These are phyloP conservation scores for Tetrapisispora iriomotensis DNA, from an alignment of 805 yeast species.

Conservation along the genomic window DNA sequence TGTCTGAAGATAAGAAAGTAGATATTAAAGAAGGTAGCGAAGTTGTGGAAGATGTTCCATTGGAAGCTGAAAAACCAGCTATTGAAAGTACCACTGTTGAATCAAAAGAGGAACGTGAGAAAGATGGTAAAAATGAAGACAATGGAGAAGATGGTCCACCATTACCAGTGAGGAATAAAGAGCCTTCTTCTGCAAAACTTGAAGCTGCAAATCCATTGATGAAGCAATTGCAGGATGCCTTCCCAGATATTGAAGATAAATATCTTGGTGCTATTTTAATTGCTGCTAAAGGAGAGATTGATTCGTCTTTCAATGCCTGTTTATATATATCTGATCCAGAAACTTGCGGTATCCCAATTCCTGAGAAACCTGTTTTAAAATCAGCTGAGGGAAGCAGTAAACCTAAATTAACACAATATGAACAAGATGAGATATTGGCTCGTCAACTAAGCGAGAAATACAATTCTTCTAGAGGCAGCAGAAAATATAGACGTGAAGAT, in stretches of 20 bases:
- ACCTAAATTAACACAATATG: conserved; percentile 31
- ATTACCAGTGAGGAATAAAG: conserved; percentile 18
- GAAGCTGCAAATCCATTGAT: conserved; percentile 19
- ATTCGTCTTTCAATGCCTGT: conserved; percentile 82
- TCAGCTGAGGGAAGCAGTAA: conserved; percentile 1
- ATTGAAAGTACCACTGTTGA: conserved; percentile 1
- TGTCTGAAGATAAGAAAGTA: neutral
- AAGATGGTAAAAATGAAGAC: conserved; percentile 2
- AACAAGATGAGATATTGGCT: conserved; percentile 76
- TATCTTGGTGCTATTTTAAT: conserved; percentile 69
- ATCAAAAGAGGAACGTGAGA: conserved; percentile 7
- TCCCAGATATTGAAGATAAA: conserved; percentile 66
- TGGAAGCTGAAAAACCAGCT: conserved; percentile 2
- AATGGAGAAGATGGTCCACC: conserved; percentile 15
- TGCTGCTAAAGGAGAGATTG: conserved; percentile 74
- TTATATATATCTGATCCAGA: conserved; percentile 69
- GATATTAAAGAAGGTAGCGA: neutral
- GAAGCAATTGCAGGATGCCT: conserved; percentile 68
- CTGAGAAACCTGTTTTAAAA: conserved; percentile 23
- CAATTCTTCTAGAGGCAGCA: conserved; percentile 19
- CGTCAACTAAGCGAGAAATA: conserved; percentile 65
- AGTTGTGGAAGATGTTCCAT: conserved; percentile 2
- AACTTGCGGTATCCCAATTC: conserved; percentile 40
- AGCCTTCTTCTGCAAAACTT: conserved; percentile 4
- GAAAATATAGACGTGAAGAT: conserved; percentile 12